Evolutionary conservation across 2,329 filamentous ascomycete species (phyloP).

Genomic region (Neoscytalidium dimidiatum): DNA sequence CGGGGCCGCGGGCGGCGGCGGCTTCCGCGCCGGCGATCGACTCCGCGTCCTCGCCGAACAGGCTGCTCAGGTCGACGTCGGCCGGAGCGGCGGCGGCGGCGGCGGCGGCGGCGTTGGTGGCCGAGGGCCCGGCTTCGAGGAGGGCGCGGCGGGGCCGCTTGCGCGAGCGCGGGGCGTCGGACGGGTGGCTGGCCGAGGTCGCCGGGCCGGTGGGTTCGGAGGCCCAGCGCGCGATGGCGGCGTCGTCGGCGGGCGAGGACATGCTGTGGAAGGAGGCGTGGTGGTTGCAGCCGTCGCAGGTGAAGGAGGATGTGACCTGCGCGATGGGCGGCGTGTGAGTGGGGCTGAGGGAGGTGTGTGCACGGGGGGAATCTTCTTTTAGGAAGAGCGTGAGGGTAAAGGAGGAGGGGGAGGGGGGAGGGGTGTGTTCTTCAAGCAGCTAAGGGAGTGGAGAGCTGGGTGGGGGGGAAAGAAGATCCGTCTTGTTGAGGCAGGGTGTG

Average conservation of each 20-base stretch:
- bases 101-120: neutral
- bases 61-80: neutral
- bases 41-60: conserved; percentile 10
- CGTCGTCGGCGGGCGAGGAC: conserved; percentile 54
- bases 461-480: neutral
- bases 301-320: conserved; percentile 52
- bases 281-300: conserved; percentile 58
- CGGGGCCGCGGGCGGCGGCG: neutral
- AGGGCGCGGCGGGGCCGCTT: conserved; percentile 7
- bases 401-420: too few species aligned
- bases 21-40: neutral
- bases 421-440: neutral
- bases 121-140: neutral
- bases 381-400: neutral
- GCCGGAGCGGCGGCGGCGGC: neutral
- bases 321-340: neutral
- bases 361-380: neutral
- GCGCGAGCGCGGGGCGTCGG: neutral
- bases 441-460: neutral
- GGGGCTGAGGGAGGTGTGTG: neutral
- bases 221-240: conserved; percentile 47
- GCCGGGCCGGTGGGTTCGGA: neutral
- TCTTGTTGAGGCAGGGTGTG: neutral
- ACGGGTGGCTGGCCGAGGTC: neutral
- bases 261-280: conserved; percentile 58